Evolutionary conservation across 495 filamentous ascomycete genomes (phyloP).

Genomic region (Hypoxylon perforatum): DNA sequence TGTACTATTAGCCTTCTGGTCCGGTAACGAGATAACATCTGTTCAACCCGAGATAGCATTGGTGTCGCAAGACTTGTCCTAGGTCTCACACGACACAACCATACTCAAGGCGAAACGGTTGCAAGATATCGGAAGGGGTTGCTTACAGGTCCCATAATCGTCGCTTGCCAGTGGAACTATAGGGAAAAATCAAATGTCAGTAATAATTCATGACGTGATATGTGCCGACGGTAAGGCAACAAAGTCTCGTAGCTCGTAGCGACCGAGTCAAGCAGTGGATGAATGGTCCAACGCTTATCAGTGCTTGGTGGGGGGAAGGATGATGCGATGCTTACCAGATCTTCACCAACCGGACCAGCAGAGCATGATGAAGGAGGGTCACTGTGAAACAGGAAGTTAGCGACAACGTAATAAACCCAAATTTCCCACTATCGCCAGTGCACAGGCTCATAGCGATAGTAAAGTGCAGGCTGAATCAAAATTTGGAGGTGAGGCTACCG

Average conservation of each 20-base stretch:
- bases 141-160: conserved; percentile 99
- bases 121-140: conserved; percentile 2
- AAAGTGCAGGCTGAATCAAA: neutral
- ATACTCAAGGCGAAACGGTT: neutral
- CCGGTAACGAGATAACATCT: conserved; percentile 1
- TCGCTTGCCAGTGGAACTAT: conserved; percentile 99
- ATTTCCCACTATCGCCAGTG: neutral
- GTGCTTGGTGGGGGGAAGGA: conserved; percentile 29
- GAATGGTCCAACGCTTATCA: conserved; percentile 34
- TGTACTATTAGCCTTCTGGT: conserved; percentile 44
- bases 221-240: neutral
- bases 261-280: conserved; percentile 17
- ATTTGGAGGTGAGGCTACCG: conserved; percentile 23
- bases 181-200: conserved; percentile 46
- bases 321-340: conserved; percentile 78
- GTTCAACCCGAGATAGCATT: neutral
- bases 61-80: neutral
- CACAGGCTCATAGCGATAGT: neutral
- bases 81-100: neutral
- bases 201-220: conserved; percentile 24
- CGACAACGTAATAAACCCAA: conserved; percentile 23
- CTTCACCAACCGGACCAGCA: conserved; percentile 94
- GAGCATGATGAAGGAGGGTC: conserved; percentile 99
- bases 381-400: conserved; percentile 66
- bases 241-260: conserved; percentile 1